Base-by-base conservation (phyloP, 1,284 basidiomycete species). In the Trametes pubescens region DNA sequence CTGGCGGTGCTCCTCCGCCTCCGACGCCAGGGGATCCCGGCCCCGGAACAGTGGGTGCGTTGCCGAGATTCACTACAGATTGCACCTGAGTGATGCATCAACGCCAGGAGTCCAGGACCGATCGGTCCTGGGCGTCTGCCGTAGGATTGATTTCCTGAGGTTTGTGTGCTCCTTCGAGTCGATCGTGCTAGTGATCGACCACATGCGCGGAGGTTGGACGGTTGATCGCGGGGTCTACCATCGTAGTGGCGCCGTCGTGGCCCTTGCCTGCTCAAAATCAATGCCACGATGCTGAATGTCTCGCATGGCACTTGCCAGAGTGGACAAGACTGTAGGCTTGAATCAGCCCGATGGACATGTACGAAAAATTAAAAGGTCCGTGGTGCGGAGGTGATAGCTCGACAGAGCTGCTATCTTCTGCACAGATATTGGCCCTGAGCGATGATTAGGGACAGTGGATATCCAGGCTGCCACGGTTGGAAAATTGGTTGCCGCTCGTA, bases 21-120 rank as follows among this genome's bases (percentile, higher is more conserved):
- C 44, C 22, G 44, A 9, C 6, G 16, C 21, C 9, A 14, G 49
- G 49, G 49, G 14, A 35, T 34, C 49, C 49, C 7, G 49, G 49
- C 29, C 48, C 48, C 26, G 18, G 29, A 32, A 21, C 4, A 24
- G 26, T 13, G 47, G 22, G 14, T 16, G 22, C 14, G 14, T 24
- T 48, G 47, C 47, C 47, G 47, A 48, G 47, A 48, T 48, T 48
- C 26, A 26, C 22, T 29, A 14, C 47, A 48, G 47, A 48, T 48
- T 47, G 40, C 40, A 43, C 40, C 40, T 16, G 40, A 3, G 8
- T 18, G 40, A 43, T 43, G 40, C 40, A 43, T 43, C 37, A 16
- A 38, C 40, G 40, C 40, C 14, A n/a, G 40, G 16, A 43, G 40
- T 16, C 40, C 40, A 43, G 1, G 16, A 43, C 16, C 37, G 40